Base-by-base conservation (phyloP, 192 early-diverging fungal genomes). In the Coemansia interrupta region DNA sequence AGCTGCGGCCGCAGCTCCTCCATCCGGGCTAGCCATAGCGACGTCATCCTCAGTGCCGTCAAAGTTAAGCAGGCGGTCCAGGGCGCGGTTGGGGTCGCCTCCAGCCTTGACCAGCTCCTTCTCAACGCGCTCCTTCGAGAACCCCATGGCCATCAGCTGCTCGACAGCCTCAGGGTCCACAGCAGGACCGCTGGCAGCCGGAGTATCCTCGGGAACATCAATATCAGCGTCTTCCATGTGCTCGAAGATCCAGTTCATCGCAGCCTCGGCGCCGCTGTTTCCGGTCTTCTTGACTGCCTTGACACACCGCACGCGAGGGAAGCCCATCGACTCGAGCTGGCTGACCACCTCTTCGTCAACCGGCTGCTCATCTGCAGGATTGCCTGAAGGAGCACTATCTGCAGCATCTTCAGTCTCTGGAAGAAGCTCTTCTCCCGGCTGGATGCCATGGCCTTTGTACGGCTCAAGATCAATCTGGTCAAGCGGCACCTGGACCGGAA, bases 181-280 rank as follows among this genome's bases (percentile, higher is more conserved):
- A 38, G 53, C 55, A 5, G 50, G 6, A 51, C 30, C 13, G 64
- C 48, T 5, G 59, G 14, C 40, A 17, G 60, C 49, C 1, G 54
- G 41, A 2, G 38, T 45, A 48, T 60, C 51, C 29, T 74, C 63
- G 1, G 72, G 66, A 28, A 54, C 64, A 49, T 82, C 73, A 39
- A 82, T 82, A 84, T 90, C 87, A 28, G 94, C 83, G 78, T 97
- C 96, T 23, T 99, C 96, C 90, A 96, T 95, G 60, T 96, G 93
- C 68, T 92, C 91, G 80, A 97, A 91, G 22, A 97, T 58, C 95
- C 95, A 97, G 63, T 86, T 87, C 90, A 95, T 93, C 2, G 95
- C 96, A 5, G 80, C 70, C 55, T 96, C 92, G 6, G 86, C 80
- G 13, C 88, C 92, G 53, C 43, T 58, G 66, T 92, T 89, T 15